Percentiles rank a stretch among this genome's conserved stretches.
Conservation (phyloP, 116 monocot genomes). For the Thalassia testudinum region DNA sequence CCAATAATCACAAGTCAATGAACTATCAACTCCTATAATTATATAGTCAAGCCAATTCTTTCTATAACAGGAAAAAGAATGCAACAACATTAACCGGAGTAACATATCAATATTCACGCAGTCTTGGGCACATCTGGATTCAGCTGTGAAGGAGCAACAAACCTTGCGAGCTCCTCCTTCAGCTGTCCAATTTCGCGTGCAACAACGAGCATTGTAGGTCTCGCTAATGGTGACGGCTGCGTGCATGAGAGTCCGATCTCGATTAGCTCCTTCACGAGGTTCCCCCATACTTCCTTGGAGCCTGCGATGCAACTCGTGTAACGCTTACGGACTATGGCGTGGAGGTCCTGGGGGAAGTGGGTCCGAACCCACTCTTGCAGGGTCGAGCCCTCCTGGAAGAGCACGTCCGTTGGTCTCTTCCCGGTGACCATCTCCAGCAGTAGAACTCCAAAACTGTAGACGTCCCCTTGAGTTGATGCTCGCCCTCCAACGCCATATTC, state of each 20-base stretch:
- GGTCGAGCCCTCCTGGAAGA: constrained; percentile 44
- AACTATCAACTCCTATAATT: too few relatives aligned
- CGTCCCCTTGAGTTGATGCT: constrained; percentile 68
- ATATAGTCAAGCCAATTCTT: too few relatives aligned
- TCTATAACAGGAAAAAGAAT: too few relatives aligned
- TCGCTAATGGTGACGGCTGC: constrained; percentile 27
- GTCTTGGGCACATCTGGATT: too few relatives aligned
- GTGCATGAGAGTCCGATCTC: constrained; percentile 70
- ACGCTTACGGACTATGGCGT: constrained; percentile 6
- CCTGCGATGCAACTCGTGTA: not conserved
- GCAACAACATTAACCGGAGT: too few relatives aligned
- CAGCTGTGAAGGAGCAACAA: too few relatives aligned
- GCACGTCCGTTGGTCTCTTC: constrained; percentile 45
- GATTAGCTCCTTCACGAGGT: constrained; percentile 27
- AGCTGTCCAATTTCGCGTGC: constrained; percentile 38
- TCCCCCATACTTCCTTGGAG: constrained; percentile 4
- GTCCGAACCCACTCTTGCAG: constrained; percentile 65
- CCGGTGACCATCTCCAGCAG: constrained; percentile 60
- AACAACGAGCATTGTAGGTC: constrained; percentile 72
- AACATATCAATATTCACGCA: too few relatives aligned
- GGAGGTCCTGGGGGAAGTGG: constrained; percentile 30
- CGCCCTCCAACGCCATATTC: constrained; percentile 72
- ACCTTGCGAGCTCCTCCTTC: constrained; percentile 25
- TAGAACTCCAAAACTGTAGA: constrained; percentile 78
- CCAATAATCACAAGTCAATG: too few relatives aligned